Base-by-base conservation (phyloP, 805 yeast genomes). In the Vanderwaltozyma verrucispora region DNA sequence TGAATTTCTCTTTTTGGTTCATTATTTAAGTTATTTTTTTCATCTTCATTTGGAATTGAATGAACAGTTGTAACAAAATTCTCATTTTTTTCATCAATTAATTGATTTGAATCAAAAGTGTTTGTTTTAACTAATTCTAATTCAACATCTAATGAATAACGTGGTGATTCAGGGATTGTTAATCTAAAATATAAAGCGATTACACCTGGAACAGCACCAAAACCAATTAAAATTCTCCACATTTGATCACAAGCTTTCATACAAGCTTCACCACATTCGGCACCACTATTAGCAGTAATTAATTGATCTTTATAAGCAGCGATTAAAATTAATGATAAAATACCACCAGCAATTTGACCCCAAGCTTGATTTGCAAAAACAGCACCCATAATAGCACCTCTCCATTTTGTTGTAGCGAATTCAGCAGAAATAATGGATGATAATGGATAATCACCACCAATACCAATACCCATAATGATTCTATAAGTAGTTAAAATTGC, bases 381-480 rank as follows among this genome's bases (percentile, higher is more conserved):
- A 21, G 95, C 94, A 57, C 84, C 87, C 95, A 86, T 86, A 52
- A 85, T 85, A 47, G 95, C 95, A 73, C 96, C 96, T 77, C 96
- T 83, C 94, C 95, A 86, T 64, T 82, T 85, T 48, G 95, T 86
- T 42, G 95, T 84, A 20, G 95, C 74, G 55, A 86, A 86, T 69
- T 86, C 96, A 41, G 95, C 80, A 9, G 95, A 80, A 48, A 86
- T 86, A 60, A 86, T 80, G n/a, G 95, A 84, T 14, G 95, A 84
- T 54, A 87, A 71, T 49, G 96, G 95, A 62, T 86, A 86, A 68
- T 86, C 96, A 72, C 95, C 96, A 69, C 96, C 96, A 51, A 86
- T 87, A 76, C 96, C 96, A 52, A 87, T 80, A 71, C 96, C 96
- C 85, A 79, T 80, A 45, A 86, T 56, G 48, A 86, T 78, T 75